phyloP scores from a whole-genome alignment of 352 stramenopile species.

The Phytophthora pistaciae region DNA sequence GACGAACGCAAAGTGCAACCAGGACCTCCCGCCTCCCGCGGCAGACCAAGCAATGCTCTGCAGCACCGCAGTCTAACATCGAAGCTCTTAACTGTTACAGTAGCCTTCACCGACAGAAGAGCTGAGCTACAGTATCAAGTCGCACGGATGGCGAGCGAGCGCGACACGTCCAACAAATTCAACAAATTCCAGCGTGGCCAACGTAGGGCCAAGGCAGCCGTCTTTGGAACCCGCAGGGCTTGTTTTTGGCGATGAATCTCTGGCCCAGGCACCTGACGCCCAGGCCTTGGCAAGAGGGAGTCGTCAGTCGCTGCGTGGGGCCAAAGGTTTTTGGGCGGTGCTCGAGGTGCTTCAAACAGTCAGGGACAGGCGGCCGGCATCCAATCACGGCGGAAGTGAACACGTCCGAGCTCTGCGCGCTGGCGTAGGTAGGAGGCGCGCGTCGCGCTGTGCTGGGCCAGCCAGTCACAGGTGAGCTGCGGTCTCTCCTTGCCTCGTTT shows the following conservation, averaged over 20 bases:
- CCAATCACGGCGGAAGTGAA: slow-evolving; percentile 28
- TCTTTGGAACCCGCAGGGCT: neutral
- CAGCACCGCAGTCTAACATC: neutral
- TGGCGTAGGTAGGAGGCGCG: slow-evolving; percentile 16
- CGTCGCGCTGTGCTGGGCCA: slow-evolving; percentile 9
- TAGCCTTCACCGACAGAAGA: neutral
- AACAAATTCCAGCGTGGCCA: neutral
- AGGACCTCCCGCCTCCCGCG: neutral
- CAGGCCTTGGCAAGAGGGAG: neutral
- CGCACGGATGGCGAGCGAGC: neutral
- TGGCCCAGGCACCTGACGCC: slow-evolving; percentile 1
- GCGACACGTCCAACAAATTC: neutral
- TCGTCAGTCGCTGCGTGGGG: neutral
- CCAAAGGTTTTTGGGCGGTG: neutral
- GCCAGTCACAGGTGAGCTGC: slow-evolving; percentile 5
- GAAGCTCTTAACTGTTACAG: too few species aligned
- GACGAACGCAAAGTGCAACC: slow-evolving; percentile 22
- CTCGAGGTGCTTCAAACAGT: slow-evolving; percentile 20
- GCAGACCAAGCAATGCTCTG: neutral
- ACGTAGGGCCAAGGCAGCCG: neutral
- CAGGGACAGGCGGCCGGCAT: slow-evolving; percentile 24
- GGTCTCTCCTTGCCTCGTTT: slow-evolving; percentile 27
- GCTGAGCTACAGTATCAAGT: neutral
- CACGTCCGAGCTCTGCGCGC: slow-evolving; percentile 17
- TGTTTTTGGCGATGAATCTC: slow-evolving; percentile 5